Evolutionary conservation across 176 grass and related monocot genomes (phyloP), one percentile per base, ranked within the genome.

Genomic region (Oryza punctata): DNA sequence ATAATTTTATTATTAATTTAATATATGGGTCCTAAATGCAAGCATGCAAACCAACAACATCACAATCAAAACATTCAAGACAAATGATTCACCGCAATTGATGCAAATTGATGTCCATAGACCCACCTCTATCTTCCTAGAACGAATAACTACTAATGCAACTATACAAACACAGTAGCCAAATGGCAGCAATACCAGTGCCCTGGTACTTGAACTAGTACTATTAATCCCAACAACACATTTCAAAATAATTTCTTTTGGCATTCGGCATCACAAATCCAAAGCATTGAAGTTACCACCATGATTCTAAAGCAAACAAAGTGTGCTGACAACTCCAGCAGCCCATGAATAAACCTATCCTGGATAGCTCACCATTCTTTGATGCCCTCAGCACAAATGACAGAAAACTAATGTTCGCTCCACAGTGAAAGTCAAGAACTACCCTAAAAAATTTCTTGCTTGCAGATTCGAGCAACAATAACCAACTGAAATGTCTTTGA

Each of bases 191-290:
- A 41, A 41, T 69, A 37, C 10, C 12, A 24, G 37, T 6, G n/a
- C 19, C 11, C 37, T 70, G 67, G 19, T 70, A 41, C 19, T 82
- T 69, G 6, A 82, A 29, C 19, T 82, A n/a, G 16, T 43, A 73
- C 30, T 14, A 43, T n/a, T 59, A n/a, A 59, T 41, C 15, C 69
- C 14, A 37, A 49, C 23, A 69, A 23, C 18, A 70, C 50, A 60
- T 35, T 61, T 29, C 50, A 63, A 12, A 60, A 44, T 44, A 72
- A 61, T 40, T 61, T 37, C 3, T 70, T 52, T 54, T 70, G 38
- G 47, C 63, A 46, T 65, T 45, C 38, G 19, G 30, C 37, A 46
- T 12, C 25, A 46, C 25, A 66, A 65, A 11, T 66, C 24, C 26
- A 78, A 11, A 46, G 44, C 3, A 78, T 25, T 43, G 4, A 24